Percentiles rank a stretch among this genome's conserved stretches.
These are phyloP conservation scores for Calocera viscosa DNA, from an alignment of 768 basidiomycete species.

Conservation along the genomic window DNA sequence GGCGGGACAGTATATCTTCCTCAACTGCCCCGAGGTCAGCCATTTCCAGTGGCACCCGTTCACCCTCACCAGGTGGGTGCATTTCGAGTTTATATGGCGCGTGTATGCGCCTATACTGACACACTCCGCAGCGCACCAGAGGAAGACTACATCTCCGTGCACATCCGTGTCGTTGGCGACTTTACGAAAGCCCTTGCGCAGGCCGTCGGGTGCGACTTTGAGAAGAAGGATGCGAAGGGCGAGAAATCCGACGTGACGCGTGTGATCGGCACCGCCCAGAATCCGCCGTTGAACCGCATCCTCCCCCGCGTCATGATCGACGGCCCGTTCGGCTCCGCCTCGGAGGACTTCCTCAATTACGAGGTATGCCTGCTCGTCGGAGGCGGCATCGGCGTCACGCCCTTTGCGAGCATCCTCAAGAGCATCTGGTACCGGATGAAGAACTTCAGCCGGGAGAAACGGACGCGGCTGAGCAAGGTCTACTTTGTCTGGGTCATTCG, in stretches of 20 bases:
- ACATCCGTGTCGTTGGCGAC: slow-evolving; percentile 85
- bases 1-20: slow-evolving; percentile 88
- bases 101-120: slow-evolving; percentile 9
- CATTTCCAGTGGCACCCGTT: slow-evolving; percentile 98
- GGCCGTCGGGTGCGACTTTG: slow-evolving; percentile 74
- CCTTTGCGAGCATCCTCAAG: slow-evolving; percentile 76
- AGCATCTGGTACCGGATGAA: slow-evolving; percentile 97
- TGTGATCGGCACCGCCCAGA: slow-evolving; percentile 45
- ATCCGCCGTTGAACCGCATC: slow-evolving; percentile 52
- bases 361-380: slow-evolving; percentile 83
- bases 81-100: not conserved
- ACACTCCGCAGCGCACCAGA: slow-evolving; percentile 61
- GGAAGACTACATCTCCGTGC: slow-evolving; percentile 88
- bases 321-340: slow-evolving; percentile 86
- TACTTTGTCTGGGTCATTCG: slow-evolving; percentile 95
- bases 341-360: slow-evolving; percentile 81
- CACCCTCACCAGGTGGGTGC: slow-evolving; percentile 68
- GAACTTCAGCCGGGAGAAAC: slow-evolving; percentile 53
- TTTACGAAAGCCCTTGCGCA: slow-evolving; percentile 75
- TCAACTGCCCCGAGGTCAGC: slow-evolving; percentile 79
- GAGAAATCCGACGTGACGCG: slow-evolving; percentile 41
- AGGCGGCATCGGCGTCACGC: slow-evolving; percentile 93
- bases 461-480: slow-evolving; percentile 78
- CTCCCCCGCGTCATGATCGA: slow-evolving; percentile 93
- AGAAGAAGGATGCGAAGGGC: slow-evolving; percentile 37